A percentile compares a stretch with the other conserved stretches of the same genome.
phyloP scores from a whole-genome alignment of 1,284 basidiomycete species.

The Meira miltonrushii region DNA sequence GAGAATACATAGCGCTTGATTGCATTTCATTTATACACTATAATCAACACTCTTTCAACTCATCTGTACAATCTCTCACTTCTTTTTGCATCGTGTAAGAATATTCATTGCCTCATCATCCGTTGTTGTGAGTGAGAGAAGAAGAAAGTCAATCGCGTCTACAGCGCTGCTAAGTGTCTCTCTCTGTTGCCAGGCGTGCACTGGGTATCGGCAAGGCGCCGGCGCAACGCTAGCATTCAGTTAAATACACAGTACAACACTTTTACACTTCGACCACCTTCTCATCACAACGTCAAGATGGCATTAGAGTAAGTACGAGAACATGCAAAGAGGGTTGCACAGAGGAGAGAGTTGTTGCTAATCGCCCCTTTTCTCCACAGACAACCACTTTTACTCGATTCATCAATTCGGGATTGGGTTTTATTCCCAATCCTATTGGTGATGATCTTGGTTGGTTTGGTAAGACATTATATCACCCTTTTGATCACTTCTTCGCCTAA shows the following conservation, averaged over 20 bases:
- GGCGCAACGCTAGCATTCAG: background rate
- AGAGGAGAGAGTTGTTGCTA: background rate
- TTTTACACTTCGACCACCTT: background rate
- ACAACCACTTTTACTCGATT: slow-evolving; percentile 34
- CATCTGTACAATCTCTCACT: no score
- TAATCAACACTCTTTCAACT: no score
- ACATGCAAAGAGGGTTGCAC: background rate
- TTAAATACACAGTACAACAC: background rate
- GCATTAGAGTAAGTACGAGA: background rate
- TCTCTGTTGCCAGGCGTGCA: background rate
- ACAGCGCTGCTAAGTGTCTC: background rate
- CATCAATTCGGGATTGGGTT: slow-evolving; percentile 59
- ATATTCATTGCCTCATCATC: no score
- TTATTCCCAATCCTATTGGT: slow-evolving; percentile 94
- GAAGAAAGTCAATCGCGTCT: background rate
- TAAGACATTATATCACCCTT: slow-evolving; percentile 86
- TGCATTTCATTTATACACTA: no score
- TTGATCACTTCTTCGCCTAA: slow-evolving; percentile 81
- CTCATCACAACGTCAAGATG: background rate
- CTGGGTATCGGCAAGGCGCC: background rate
- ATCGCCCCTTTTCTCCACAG: background rate
- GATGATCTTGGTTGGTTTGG: slow-evolving; percentile 92
- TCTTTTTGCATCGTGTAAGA: no score
- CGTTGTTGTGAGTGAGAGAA: no score
- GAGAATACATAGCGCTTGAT: no score